Conservation (phyloP, 2,329 filamentous ascomycete species). For the Calonectria pseudoreteaudii region DNA sequence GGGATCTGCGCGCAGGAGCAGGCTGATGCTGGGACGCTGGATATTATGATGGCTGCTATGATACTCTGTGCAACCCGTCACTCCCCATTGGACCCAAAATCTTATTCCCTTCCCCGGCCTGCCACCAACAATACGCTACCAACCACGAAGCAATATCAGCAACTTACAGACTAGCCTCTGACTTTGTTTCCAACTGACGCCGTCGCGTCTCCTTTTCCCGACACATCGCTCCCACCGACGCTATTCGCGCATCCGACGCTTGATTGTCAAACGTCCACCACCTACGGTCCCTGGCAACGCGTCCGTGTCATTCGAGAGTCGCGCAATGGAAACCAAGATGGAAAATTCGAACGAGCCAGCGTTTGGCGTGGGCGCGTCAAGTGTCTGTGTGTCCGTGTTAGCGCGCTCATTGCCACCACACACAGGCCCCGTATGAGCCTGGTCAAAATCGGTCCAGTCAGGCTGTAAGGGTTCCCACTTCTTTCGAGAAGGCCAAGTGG, state of each 20-base stretch:
- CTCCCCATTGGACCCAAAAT: slow-evolving; percentile 5
- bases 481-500: slow-evolving; percentile 38
- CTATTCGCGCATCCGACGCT: slow-evolving; percentile 8
- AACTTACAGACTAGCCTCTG: not conserved
- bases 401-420: slow-evolving; percentile 9
- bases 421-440: slow-evolving; percentile 11
- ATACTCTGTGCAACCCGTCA: not conserved
- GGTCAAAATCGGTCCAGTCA: slow-evolving; percentile 7
- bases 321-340: slow-evolving; percentile 5
- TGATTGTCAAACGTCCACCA: slow-evolving; percentile 16
- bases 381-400: slow-evolving; percentile 11
- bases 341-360: slow-evolving; percentile 5
- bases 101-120: not conserved
- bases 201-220: slow-evolving; percentile 3
- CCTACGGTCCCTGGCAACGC: not conserved
- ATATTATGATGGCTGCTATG: slow-evolving; percentile 14
- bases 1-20: slow-evolving; percentile 10
- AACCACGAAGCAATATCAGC: not conserved
- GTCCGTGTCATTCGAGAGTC: not conserved
- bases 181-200: not conserved
- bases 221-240: slow-evolving; percentile 9
- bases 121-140: not conserved
- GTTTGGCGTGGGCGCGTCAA: not conserved
- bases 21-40: slow-evolving; percentile 9
- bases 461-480: slow-evolving; percentile 31